A percentile compares a stretch with the other conserved stretches of the same genome.
phyloP scores from a whole-genome alignment of 2,329 filamentous ascomycete genomes.

The Ophiostoma himal-ulmi region DNA sequence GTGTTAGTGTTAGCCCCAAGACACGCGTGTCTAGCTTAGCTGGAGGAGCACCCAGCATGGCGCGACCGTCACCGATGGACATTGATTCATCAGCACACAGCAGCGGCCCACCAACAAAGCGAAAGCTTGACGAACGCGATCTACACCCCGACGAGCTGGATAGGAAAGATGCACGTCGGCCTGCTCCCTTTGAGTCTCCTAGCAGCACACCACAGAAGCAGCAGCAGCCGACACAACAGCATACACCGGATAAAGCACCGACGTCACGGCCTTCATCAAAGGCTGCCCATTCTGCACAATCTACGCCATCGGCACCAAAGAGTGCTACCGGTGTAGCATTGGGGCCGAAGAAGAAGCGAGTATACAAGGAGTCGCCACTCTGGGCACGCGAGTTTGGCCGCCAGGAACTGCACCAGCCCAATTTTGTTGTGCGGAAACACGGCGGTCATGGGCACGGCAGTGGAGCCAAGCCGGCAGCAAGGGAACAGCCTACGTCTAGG shows the following conservation, averaged over 20 bases:
- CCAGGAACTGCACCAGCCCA: not conserved
- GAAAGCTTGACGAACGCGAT: constrained; percentile 45
- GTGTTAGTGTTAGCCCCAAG: constrained; percentile 73
- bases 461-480: not conserved
- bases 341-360: not conserved
- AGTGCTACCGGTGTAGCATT: not conserved
- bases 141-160: constrained; percentile 49
- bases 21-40: constrained; percentile 54
- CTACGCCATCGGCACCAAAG: not conserved
- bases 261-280: not conserved
- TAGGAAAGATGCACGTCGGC: constrained; percentile 40
- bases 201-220: not conserved
- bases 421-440: constrained; percentile 9
- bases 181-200: constrained; percentile 42
- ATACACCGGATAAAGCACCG: not conserved
- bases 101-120: constrained; percentile 40
- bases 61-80: constrained; percentile 28
- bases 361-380: not conserved
- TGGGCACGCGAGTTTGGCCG: constrained; percentile 5
- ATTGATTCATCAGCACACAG: constrained; percentile 31
- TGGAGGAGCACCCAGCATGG: constrained; percentile 34
- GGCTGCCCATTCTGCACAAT: not conserved
- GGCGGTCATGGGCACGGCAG: not conserved
- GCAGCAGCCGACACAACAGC: not conserved
- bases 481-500: not conserved